Conservation (phyloP, 495 filamentous ascomycete species). For the Penicillium maclennaniae region DNA sequence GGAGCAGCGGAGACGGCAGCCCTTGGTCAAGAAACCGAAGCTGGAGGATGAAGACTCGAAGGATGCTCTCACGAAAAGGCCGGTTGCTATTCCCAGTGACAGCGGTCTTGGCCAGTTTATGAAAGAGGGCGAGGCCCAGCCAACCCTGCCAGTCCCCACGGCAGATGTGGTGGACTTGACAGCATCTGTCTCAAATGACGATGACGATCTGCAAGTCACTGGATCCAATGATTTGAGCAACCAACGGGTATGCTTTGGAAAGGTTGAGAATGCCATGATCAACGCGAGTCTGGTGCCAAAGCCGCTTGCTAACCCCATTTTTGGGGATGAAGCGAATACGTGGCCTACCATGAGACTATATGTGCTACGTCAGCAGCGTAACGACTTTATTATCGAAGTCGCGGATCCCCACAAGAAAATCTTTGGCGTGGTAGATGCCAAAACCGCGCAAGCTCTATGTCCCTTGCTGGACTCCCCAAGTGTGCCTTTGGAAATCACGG, state of each 20-base stretch:
- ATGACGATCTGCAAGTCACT: constrained; percentile 44
- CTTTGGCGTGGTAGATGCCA: constrained; percentile 72
- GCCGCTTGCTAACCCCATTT: constrained; percentile 51
- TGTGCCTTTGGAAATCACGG: constrained; percentile 59
- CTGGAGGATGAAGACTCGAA: constrained; percentile 39
- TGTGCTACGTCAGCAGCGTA: constrained; percentile 53
- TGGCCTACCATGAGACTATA: constrained; percentile 75
- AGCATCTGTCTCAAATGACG: constrained; percentile 35
- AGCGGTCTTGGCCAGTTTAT: constrained; percentile 62
- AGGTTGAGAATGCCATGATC: constrained; percentile 64
- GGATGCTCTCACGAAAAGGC: constrained; percentile 35
- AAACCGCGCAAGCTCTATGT: constrained; percentile 62
- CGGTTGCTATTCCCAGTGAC: constrained; percentile 43
- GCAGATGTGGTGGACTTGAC: constrained; percentile 63
- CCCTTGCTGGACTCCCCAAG: constrained; percentile 63
- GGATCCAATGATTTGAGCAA: constrained; percentile 40
- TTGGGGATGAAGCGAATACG: constrained; percentile 28
- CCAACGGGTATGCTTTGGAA: constrained; percentile 82
- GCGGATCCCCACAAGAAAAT: constrained; percentile 64
- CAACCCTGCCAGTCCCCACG: constrained; percentile 16
- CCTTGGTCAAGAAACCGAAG: constrained; percentile 62
- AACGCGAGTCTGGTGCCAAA: constrained; percentile 67
- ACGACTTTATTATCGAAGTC: constrained; percentile 57
- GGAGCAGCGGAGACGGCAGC: constrained; percentile 55
- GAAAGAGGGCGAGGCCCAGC: constrained; percentile 48